Conservation (phyloP, 805 yeast genomes). For the Candida oleophila region DNA sequence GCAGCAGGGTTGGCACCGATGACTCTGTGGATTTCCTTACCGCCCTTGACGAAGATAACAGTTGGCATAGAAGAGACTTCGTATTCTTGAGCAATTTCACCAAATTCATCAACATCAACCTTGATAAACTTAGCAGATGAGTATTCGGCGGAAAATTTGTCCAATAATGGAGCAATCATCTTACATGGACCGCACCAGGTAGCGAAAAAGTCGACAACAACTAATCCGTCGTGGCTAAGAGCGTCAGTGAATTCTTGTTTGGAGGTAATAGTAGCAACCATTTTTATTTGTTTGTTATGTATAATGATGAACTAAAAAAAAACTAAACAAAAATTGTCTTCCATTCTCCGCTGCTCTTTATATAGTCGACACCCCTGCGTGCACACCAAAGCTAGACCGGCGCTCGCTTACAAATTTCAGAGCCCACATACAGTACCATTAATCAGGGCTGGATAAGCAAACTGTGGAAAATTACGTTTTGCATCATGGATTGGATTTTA, state of each 20-base stretch:
- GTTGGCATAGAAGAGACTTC: constrained; percentile 62
- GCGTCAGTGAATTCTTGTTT: constrained; percentile 64
- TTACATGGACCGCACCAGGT: constrained; percentile 99
- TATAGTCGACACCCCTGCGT: neutral
- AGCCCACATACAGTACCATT: neutral
- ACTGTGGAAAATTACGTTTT: neutral
- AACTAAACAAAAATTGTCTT: neutral
- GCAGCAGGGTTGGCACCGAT: constrained; percentile 90
- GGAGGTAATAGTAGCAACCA: constrained; percentile 36
- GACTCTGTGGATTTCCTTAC: constrained; percentile 74
- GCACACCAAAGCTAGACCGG: neutral
- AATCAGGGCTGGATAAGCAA: neutral
- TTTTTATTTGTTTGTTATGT: constrained; percentile 14
- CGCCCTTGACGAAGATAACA: constrained; percentile 74
- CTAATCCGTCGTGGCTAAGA: constrained; percentile 63
- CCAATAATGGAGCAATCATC: constrained; percentile 92
- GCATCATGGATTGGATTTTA: neutral
- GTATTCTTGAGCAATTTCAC: constrained; percentile 68
- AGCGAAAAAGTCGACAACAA: constrained; percentile 94
- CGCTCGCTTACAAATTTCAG: neutral
- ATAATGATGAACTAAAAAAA: too few relatives aligned
- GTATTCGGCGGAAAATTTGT: constrained; percentile 72
- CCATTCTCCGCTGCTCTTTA: neutral
- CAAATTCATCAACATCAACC: constrained; percentile 87
- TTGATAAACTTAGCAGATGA: constrained; percentile 73